phyloP scores from a whole-genome alignment of 1,139 yeast species.

The Yamadazyma membranifaciens region DNA sequence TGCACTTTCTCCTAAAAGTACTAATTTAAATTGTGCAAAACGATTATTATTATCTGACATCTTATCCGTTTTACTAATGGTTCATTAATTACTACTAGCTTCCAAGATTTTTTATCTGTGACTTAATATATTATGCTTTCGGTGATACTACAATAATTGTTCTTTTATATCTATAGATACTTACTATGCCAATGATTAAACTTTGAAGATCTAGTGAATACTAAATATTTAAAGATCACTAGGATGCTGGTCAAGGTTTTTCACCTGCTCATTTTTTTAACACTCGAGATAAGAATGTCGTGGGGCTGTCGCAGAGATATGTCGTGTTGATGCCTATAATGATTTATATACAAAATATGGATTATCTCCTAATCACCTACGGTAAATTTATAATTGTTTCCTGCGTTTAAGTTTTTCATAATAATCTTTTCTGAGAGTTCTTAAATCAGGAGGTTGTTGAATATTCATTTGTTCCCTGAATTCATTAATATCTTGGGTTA shows the following conservation, averaged over 20 bases:
- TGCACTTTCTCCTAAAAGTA: conserved; percentile 48
- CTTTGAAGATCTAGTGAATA: no score
- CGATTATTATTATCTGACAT: conserved; percentile 9
- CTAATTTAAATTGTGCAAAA: conserved; percentile 47
- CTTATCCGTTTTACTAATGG: no score
- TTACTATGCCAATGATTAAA: background rate
- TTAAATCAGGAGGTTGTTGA: conserved; percentile 73
- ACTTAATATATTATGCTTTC: no score
- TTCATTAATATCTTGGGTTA: conserved; percentile 71
- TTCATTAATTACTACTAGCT: background rate
- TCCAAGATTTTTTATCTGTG: background rate
- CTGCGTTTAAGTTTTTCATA: conserved; percentile 30
- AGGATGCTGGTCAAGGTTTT: conserved; percentile 6
- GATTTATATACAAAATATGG: no score
- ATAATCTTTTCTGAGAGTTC: conserved; percentile 54
- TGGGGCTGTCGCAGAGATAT: background rate
- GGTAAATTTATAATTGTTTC: conserved; percentile 11
- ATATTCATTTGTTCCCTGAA: conserved; percentile 72
- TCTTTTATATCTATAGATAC: background rate
- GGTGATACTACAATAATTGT: no score
- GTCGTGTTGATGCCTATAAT: no score
- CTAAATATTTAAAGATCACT: background rate
- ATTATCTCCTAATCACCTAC: no score
- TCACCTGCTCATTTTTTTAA: conserved; percentile 1
- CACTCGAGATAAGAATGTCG: conserved; percentile 4